phyloP scores from a whole-genome alignment of 371 early-diverging fungal species.

The Choanephora cucurbitarum region DNA sequence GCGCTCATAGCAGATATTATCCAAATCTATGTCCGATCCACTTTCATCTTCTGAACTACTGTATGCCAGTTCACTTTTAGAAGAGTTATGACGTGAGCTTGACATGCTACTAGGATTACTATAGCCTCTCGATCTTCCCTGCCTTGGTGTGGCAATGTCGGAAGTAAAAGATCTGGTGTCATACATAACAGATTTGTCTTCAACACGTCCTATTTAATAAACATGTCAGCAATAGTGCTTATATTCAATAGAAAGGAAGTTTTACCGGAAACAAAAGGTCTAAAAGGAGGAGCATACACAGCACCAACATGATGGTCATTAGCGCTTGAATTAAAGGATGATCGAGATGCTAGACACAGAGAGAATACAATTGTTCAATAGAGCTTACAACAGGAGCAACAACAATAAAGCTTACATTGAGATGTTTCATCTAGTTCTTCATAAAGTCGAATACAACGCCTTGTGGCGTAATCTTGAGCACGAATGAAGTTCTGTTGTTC shows the following conservation, averaged over 20 bases:
- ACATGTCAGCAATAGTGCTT: background rate
- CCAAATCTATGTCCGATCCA: conserved; percentile 6
- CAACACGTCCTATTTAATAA: conserved; percentile 10
- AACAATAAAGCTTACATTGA: conserved; percentile 16
- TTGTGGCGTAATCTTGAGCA: conserved; percentile 66
- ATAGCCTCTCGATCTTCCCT: conserved; percentile 7
- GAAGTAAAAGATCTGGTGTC: conserved; percentile 9
- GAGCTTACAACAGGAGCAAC: background rate
- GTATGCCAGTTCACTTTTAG: background rate
- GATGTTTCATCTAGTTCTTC: conserved; percentile 31
- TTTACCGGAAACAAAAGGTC: conserved; percentile 45
- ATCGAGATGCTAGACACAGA: conserved; percentile 19
- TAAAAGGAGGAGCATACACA: conserved; percentile 60
- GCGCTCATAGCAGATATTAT: conserved; percentile 9
- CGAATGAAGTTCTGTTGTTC: conserved; percentile 67
- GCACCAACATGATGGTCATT: conserved; percentile 60
- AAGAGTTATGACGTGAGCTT: conserved; percentile 1
- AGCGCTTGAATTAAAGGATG: conserved; percentile 24
- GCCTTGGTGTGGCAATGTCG: conserved; percentile 6
- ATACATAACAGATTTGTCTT: conserved; percentile 17
- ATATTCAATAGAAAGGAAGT: too few relatives aligned
- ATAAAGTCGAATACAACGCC: conserved; percentile 68
- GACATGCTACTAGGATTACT: conserved; percentile 22
- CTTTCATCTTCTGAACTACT: conserved; percentile 9
- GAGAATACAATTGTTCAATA: background rate